Conservation (phyloP, 805 yeast species). For the Saccharomycopsis sp. region DNA sequence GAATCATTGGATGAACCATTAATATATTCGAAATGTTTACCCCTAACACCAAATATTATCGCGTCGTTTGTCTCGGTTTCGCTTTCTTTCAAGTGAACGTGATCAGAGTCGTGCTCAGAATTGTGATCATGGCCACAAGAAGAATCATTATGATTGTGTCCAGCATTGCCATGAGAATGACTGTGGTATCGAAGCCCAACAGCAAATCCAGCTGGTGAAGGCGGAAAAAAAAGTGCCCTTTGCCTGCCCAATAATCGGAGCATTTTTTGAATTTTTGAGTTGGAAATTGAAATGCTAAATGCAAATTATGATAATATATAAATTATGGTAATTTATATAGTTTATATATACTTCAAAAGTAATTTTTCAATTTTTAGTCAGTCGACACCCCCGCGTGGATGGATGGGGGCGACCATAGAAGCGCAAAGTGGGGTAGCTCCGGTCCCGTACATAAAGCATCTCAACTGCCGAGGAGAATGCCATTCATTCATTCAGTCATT, state of each 20-base stretch:
- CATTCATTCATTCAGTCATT: background rate
- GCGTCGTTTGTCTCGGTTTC: conserved; percentile 38
- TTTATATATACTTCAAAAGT: too few relatives aligned
- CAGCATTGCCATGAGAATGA: conserved; percentile 24
- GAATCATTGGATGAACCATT: conserved; percentile 16
- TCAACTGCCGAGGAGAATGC: too few relatives aligned
- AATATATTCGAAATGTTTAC: conserved; percentile 17
- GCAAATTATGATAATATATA: too few relatives aligned
- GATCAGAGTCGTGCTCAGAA: conserved; percentile 29
- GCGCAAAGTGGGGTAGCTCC: too few relatives aligned
- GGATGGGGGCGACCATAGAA: too few relatives aligned
- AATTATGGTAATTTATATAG: too few relatives aligned
- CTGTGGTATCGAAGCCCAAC: conserved; percentile 5
- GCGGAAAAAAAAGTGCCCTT: background rate
- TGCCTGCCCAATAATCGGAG: too few relatives aligned
- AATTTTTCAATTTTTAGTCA: too few relatives aligned
- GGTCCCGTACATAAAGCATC: too few relatives aligned
- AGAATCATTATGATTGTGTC: conserved; percentile 22
- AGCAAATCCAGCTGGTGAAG: background rate
- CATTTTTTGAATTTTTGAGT: too few relatives aligned
- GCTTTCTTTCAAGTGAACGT: conserved; percentile 35
- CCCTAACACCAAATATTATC: conserved; percentile 29
- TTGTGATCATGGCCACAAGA: conserved; percentile 18
- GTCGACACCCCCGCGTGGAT: too few relatives aligned
- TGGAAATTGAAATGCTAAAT: too few relatives aligned